Evolutionary conservation across 176 grass and related monocot species (phyloP).

Genomic region (Juncus inflexus): DNA sequence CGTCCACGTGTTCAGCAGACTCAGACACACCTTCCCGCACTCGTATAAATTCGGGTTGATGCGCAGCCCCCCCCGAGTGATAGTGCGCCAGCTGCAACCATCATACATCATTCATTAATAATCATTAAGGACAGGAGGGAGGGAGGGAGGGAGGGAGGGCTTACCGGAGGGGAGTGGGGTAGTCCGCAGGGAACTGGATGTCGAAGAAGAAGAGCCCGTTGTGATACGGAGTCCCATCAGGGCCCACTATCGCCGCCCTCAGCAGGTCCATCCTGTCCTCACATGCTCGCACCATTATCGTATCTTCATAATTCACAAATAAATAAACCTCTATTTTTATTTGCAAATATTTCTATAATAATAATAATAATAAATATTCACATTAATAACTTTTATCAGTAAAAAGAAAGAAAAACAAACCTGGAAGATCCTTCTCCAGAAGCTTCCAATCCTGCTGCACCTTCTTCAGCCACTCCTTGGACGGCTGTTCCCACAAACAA

Average conservation of each 20-base stretch:
- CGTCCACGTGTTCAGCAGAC: slow-evolving; percentile 73
- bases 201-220: slow-evolving; percentile 98
- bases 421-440: slow-evolving; percentile 82
- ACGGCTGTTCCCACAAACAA: slow-evolving; percentile 23
- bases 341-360: too few relatives aligned
- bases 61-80: slow-evolving; percentile 62
- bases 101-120: not conserved
- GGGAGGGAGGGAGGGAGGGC: not conserved
- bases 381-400: slow-evolving; percentile 12
- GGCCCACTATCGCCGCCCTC: slow-evolving; percentile 75
- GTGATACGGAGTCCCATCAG: slow-evolving; percentile 87
- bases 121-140: not conserved
- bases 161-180: slow-evolving; percentile 66
- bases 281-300: slow-evolving; percentile 69
- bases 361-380: slow-evolving; percentile 6
- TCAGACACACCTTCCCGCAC: slow-evolving; percentile 90
- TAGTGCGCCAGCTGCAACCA: slow-evolving; percentile 57
- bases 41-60: slow-evolving; percentile 85
- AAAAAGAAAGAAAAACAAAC: slow-evolving; percentile 24
- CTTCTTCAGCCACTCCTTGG: slow-evolving; percentile 71
- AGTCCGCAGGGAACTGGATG: slow-evolving; percentile 54
- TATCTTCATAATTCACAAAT: slow-evolving; percentile 32
- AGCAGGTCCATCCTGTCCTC: slow-evolving; percentile 91
- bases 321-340: too few relatives aligned
- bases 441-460: slow-evolving; percentile 88